Base-by-base conservation (phyloP, 129 eudicot genomes). In the Scalesia atractyloides region DNA sequence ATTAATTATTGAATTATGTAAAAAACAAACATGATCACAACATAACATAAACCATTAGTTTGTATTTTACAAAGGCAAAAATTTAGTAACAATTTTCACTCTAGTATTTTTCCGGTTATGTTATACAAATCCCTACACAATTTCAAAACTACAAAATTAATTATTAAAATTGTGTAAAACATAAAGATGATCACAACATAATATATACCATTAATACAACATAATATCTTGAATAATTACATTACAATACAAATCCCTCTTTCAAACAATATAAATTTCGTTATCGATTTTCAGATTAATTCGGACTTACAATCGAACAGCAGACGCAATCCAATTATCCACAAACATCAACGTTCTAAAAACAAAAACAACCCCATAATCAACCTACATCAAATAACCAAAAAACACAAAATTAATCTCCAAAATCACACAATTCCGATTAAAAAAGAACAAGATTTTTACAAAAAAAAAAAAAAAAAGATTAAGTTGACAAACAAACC, bases 321-420 rank as follows among this genome's bases (percentile, higher is more conserved):
- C 86, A 19, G 96, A 79, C 54, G 96, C 91, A 70, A 94, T 83
- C 6, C 91, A 95, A 82, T 94, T 90, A 46, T 94, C 99, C 15
- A 94, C 81, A 83, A 94, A 90, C 99, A 94, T 94, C 91, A 94
- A 71, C 71, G 90, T 80, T 70, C 99, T 91, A 66, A 90, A 90
- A 76, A 94, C 68, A 79, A 94, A 90, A 33, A 90, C 89, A 5
- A 87, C 57, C 2, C 88, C 86, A 66, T 94, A 94, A 77, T 94
- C 99, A 74, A 90, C 92, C 99, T 94, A 48, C 68, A 46, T 39
- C 54, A 76, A 69, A 47, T 17, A 51, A 48, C 17, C 33, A 33
- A 20, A 48, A 64, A 36, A 15, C 26, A 44, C 10, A 8, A 50
- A 58, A 77, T 61, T 7, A 70, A 59, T 30, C 39, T 63, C 9